phyloP scores from a whole-genome alignment of 768 basidiomycete genomes.

The Suillus tomentosus region DNA sequence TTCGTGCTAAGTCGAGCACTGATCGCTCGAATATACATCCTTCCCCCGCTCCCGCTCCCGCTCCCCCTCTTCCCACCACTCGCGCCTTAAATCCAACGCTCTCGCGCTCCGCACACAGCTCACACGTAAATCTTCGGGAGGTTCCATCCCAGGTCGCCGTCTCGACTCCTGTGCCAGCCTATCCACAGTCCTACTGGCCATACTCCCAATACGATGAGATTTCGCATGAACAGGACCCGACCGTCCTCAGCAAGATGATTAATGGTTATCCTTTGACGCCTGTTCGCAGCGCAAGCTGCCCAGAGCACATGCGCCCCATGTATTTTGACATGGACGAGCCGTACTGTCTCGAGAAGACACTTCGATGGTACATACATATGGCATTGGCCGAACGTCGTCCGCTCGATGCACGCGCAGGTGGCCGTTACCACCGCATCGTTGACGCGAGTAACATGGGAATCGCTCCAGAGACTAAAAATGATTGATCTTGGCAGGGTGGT shows the following conservation, averaged over 20 bases:
- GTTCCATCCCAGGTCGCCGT: not conserved
- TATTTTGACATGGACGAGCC: constrained; percentile 14
- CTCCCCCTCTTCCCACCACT: not conserved
- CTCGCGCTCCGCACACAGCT: not conserved
- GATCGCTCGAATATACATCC: not conserved
- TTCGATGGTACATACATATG: constrained; percentile 6
- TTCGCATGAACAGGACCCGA: not conserved
- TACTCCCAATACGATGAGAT: not conserved
- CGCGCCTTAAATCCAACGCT: not conserved
- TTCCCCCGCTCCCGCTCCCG: not conserved
- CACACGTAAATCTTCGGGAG: constrained; percentile 5
- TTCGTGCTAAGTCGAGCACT: constrained; percentile 9
- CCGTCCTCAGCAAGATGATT: constrained; percentile 4
- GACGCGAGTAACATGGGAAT: constrained; percentile 1
- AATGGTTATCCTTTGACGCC: constrained; percentile 8
- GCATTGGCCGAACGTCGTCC: constrained; percentile 12
- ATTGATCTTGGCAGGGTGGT: too few relatives aligned
- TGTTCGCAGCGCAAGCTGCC: not conserved
- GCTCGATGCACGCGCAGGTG: constrained; percentile 15
- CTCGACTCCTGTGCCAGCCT: not conserved
- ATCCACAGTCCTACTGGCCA: not conserved
- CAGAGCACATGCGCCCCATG: constrained; percentile 12
- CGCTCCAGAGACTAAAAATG: not conserved
- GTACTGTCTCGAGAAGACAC: not conserved
- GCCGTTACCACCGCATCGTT: constrained; percentile 8